These are phyloP conservation scores for Trypanosoma lewisi DNA, from an alignment of 208 protist genomes.

Conservation along the genomic window DNA sequence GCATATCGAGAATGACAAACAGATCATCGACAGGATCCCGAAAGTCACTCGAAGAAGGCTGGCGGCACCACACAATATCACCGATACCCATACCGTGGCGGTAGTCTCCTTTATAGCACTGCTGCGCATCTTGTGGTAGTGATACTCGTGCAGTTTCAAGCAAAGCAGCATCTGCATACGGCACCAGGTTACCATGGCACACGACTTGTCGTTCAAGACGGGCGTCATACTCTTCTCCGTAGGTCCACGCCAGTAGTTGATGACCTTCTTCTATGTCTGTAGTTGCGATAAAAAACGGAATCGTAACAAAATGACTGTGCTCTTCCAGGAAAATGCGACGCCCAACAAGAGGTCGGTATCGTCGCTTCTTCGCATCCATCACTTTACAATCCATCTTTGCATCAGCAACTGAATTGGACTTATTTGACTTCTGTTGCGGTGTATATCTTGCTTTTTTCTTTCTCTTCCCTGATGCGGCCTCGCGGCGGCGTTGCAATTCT, in stretches of 20 bases:
- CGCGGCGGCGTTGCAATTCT: constrained; percentile 13
- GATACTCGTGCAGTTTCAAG: constrained; percentile 64
- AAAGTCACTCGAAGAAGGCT: constrained; percentile 11
- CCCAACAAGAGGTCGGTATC: constrained; percentile 16
- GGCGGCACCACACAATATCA: constrained; percentile 80
- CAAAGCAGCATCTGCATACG: constrained; percentile 56
- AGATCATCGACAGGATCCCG: constrained; percentile 37
- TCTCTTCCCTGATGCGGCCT: neutral
- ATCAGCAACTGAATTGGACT: neutral
- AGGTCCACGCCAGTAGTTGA: constrained; percentile 81
- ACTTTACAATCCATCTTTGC: constrained; percentile 7
- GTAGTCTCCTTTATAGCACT: constrained; percentile 82
- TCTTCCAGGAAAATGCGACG: constrained; percentile 53
- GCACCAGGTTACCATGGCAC: constrained; percentile 57
- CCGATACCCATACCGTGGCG: constrained; percentile 60
- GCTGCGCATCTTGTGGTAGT: constrained; percentile 23
- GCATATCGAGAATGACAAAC: constrained; percentile 64
- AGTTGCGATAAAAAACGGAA: constrained; percentile 82
- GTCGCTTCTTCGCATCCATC: constrained; percentile 14
- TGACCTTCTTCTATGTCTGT: constrained; percentile 65
- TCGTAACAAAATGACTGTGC: constrained; percentile 60
- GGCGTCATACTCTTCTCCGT: constrained; percentile 87
- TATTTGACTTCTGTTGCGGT: neutral
- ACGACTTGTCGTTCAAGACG: constrained; percentile 74
- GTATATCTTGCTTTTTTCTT: constrained; percentile 1